These are phyloP conservation scores for Adansonia digitata DNA, from an alignment of 345 rosid species.

Conservation along the genomic window DNA sequence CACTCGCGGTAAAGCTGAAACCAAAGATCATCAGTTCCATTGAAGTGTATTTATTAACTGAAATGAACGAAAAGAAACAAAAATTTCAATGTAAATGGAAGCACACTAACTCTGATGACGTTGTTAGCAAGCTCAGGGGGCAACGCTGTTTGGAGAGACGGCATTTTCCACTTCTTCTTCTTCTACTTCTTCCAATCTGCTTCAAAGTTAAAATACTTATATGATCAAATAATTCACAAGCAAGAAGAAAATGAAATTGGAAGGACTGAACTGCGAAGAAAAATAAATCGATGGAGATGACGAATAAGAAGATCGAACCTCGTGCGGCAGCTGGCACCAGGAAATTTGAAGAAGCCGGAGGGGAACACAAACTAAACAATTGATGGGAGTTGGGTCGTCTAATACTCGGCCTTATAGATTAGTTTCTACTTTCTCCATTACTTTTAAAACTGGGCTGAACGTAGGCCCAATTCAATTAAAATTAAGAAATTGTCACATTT, in stretches of 20 bases:
- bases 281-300: not conserved
- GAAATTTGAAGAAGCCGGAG: not conserved
- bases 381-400: not conserved
- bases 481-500: too few species aligned
- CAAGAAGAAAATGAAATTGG: not conserved
- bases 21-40: not conserved
- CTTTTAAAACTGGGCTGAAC: not conserved
- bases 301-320: not conserved
- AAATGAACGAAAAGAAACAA: not conserved
- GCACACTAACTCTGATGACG: slow-evolving; percentile 64
- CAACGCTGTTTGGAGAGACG: slow-evolving; percentile 76
- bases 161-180: slow-evolving; percentile 32
- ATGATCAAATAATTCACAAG: not conserved
- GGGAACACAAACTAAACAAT: not conserved
- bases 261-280: not conserved
- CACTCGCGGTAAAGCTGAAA: slow-evolving; percentile 92
- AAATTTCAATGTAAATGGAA: not conserved
- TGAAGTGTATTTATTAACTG: not conserved
- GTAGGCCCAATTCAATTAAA: not conserved
- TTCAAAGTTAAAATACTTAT: not conserved
- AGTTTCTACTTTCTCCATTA: not conserved
- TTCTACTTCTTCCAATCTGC: not conserved
- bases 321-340: not conserved
- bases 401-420: not conserved
- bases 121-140: slow-evolving; percentile 96